These are phyloP conservation scores for Elongisporangium senticosum DNA, from an alignment of 352 stramenopile species.

Conservation along the genomic window DNA sequence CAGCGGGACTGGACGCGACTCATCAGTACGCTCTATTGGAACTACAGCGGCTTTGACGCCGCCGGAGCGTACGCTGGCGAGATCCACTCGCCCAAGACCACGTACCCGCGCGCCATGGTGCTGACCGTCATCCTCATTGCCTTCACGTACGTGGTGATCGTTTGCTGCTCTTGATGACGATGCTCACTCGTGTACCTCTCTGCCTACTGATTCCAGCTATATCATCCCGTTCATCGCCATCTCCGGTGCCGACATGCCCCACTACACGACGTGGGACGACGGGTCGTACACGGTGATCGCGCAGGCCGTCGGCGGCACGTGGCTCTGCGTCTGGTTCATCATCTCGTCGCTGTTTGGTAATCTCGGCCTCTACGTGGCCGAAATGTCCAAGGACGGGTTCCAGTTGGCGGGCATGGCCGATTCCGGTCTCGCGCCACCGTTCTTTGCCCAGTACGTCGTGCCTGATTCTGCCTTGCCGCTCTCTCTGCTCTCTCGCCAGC, in stretches of 20 bases:
- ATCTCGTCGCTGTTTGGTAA: conserved; percentile 76
- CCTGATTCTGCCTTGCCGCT: not conserved
- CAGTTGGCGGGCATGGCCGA: conserved; percentile 79
- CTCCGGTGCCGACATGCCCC: conserved; percentile 57
- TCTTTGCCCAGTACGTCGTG: conserved; percentile 62
- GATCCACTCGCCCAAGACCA: conserved; percentile 61
- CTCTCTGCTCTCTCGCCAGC: not conserved
- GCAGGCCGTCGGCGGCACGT: conserved; percentile 50
- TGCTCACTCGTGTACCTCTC: not conserved
- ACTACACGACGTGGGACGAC: conserved; percentile 72
- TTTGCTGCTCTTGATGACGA: not conserved
- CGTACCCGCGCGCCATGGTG: conserved; percentile 74
- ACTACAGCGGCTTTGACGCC: conserved; percentile 76
- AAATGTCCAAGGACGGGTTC: conserved; percentile 82
- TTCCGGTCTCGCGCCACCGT: conserved; percentile 68
- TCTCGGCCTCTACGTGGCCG: conserved; percentile 72
- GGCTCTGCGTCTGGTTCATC: conserved; percentile 74
- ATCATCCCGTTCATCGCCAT: conserved; percentile 69
- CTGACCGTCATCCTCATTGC: conserved; percentile 71
- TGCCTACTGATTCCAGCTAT: conserved; percentile 29
- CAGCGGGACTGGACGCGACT: conserved; percentile 59
- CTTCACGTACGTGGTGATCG: conserved; percentile 38
- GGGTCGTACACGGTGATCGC: conserved; percentile 74
- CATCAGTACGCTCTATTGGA: conserved; percentile 76
- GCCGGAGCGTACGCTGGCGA: conserved; percentile 68